Conservation (phyloP, 1,284 basidiomycete species). For the Ceratobasidium sp. region DNA sequence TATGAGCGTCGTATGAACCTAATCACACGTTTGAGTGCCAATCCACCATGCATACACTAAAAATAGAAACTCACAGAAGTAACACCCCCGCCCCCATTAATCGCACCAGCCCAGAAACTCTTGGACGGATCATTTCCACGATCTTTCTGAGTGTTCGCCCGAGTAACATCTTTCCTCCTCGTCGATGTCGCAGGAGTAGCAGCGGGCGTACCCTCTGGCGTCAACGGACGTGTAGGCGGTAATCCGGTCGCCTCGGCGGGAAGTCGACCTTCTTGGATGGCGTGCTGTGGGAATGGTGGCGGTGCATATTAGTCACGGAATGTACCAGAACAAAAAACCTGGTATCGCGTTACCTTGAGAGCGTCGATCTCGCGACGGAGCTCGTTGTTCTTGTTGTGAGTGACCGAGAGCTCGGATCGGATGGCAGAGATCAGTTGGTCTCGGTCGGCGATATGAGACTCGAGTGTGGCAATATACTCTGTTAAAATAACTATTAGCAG, state of each 20-base stretch:
- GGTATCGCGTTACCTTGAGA: constrained; percentile 70
- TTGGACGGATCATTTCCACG: constrained; percentile 72
- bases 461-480: constrained; percentile 94
- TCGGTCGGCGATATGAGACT: constrained; percentile 93
- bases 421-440: constrained; percentile 92
- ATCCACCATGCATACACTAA: not conserved
- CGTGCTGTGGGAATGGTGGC: constrained; percentile 56
- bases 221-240: constrained; percentile 52
- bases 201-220: constrained; percentile 44
- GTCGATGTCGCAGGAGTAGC: not conserved
- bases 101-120: constrained; percentile 82
- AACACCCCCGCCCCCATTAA: constrained; percentile 63
- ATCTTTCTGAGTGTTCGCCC: constrained; percentile 87
- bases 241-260: constrained; percentile 53
- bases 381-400: constrained; percentile 85
- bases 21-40: not conserved
- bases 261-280: constrained; percentile 73
- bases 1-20: constrained; percentile 82
- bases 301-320: constrained; percentile 25
- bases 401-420: constrained; percentile 84
- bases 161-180: constrained; percentile 4
- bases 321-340: constrained; percentile 23
- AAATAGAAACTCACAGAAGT: constrained; percentile 67
- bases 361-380: constrained; percentile 87
- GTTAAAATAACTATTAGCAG: constrained; percentile 37